A percentile compares a stretch with the other conserved stretches of the same genome.
Evolutionary conservation across 2,329 filamentous ascomycete species (phyloP).

Genomic region (Fusarium napiforme): DNA sequence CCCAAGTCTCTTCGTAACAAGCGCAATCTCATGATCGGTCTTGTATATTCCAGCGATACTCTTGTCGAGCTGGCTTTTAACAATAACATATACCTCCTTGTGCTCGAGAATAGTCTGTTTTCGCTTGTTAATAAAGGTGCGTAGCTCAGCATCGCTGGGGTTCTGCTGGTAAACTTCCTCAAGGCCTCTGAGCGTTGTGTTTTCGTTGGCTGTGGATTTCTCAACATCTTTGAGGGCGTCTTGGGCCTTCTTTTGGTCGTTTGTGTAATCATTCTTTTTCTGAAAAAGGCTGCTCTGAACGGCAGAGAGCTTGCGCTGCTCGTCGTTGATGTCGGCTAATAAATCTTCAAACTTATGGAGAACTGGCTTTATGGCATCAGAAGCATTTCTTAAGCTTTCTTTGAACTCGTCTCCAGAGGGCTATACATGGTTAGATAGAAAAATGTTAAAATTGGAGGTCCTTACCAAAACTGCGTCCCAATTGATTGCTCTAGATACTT

Average conservation of each 20-base stretch:
- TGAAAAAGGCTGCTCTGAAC: neutral
- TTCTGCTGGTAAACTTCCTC: neutral
- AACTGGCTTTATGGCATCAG: neutral
- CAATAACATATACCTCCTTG: neutral
- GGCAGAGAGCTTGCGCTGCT: neutral
- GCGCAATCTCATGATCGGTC: neutral
- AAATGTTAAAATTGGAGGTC: rapidly evolving
- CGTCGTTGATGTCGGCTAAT: neutral
- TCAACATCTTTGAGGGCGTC: neutral
- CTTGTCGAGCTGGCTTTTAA: neutral
- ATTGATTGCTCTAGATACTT: neutral
- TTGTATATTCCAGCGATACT: neutral
- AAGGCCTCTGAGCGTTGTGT: neutral
- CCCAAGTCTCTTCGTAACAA: neutral
- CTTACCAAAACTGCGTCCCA: neutral
- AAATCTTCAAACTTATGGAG: neutral
- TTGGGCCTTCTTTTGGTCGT: neutral
- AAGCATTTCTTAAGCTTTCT: neutral
- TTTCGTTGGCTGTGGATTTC: neutral
- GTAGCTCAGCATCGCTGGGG: neutral
- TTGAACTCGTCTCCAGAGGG: neutral
- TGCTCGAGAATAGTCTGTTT: neutral
- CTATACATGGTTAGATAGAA: neutral
- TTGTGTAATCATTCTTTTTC: neutral
- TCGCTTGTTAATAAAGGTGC: neutral